Evolutionary conservation across 768 basidiomycete species (phyloP), one percentile per base, ranked within the genome.

Genomic region (Termitomyces sp.): DNA sequence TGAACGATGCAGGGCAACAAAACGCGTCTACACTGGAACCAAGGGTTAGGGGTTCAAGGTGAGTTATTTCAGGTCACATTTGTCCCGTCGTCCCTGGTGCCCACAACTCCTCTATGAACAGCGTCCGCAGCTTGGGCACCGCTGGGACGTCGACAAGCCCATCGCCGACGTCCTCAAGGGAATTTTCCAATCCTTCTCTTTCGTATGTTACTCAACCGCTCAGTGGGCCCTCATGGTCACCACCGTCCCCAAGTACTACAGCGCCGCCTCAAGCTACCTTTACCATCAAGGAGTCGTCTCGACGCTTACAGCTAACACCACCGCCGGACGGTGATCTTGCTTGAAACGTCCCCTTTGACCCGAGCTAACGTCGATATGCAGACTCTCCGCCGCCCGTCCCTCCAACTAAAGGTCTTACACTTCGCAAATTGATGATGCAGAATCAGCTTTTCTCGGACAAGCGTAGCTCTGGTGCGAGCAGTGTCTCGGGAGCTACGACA

Each of bases 101-200:
- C 51, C 57, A 54, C 24, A 54, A 60, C 61, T 58, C 58, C 56
- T 66, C 56, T 66, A 87, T 88, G 86, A 85, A 87, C 78, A 84
- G 84, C 64, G 84, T 87, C 59, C 85, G 84, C 62, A 79, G 83
- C 61, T 77, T 86, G 54, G 75, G 72, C 45, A 77, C 76, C 53
- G 74, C 71, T 49, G 61, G 72, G 28, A 53, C 68, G 21, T 40
- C 56, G 28, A 52, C 50, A 30, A 51, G 51, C 57, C 66, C 68
- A 51, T 60, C 70, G 48, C 71, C 70, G 14, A 62, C 62, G 35
- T 24, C 60, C 51, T 32, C 51, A 12, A 62, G 64, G 56, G 58
- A 65, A 52, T 62, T 54, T 52, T 59, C 44, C 51, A 42, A 53
- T 51, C 59, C 59, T 42, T 44, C 69, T 62, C 40, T 61, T 66